These are phyloP conservation scores for Penicillium vulpinum DNA, from an alignment of 2,329 filamentous ascomycete species.

Conservation along the genomic window DNA sequence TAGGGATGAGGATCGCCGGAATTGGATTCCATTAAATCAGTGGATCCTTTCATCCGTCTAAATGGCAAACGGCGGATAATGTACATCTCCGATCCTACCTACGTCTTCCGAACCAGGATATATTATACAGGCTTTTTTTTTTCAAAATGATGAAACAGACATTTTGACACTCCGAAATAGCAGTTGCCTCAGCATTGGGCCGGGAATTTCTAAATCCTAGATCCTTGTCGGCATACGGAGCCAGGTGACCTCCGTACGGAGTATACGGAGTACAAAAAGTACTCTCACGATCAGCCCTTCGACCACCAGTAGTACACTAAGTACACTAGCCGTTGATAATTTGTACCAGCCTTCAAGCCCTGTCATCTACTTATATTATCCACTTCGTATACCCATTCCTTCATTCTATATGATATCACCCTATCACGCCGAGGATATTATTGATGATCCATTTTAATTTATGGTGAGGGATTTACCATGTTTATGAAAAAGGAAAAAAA, in stretches of 20 bases:
- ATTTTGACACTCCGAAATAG: neutral
- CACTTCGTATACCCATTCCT: neutral
- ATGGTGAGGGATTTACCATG: constrained; percentile 4
- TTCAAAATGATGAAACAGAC: neutral
- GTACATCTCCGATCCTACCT: neutral
- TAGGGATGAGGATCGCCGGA: neutral
- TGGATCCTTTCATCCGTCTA: neutral
- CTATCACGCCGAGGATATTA: neutral
- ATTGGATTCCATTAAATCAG: constrained; percentile 2
- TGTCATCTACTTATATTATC: neutral
- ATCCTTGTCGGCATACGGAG: neutral
- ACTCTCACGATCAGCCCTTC: neutral
- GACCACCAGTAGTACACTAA: neutral
- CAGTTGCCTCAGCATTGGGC: neutral
- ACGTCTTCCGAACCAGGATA: neutral
- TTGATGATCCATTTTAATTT: neutral
- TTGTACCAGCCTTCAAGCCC: neutral
- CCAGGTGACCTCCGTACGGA: neutral
- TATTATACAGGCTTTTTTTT: neutral
- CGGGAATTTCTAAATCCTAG: neutral
- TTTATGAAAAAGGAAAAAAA: neutral
- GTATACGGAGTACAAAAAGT: neutral
- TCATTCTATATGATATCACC: neutral
- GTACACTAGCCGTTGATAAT: too few relatives aligned
- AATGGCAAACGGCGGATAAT: neutral